Evolutionary conservation across 495 filamentous ascomycete genomes (phyloP).

Genomic region (Penicillium longicatenatum): DNA sequence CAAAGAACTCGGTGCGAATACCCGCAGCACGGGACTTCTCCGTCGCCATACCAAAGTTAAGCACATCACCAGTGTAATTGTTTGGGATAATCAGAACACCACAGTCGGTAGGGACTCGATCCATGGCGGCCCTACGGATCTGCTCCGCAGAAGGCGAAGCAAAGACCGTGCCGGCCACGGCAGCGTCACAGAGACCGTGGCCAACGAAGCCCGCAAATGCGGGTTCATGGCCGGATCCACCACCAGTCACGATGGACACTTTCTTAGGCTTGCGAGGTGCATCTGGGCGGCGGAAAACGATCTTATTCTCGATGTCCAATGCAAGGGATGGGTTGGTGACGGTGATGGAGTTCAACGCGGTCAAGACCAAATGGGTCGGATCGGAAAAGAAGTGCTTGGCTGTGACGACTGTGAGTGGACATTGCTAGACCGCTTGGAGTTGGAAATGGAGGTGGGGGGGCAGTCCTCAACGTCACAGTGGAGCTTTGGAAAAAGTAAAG

Average conservation of each 20-base stretch:
- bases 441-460: not conserved
- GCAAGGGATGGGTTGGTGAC: constrained; percentile 84
- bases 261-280: constrained; percentile 46
- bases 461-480: constrained; percentile 1
- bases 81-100: constrained; percentile 73
- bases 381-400: constrained; percentile 94
- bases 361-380: constrained; percentile 75
- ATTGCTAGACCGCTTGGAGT: constrained; percentile 1
- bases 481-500: not conserved
- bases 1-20: constrained; percentile 83
- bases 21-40: constrained; percentile 89
- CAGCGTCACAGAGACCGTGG: constrained; percentile 76
- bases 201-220: constrained; percentile 76
- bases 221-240: constrained; percentile 92
- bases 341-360: constrained; percentile 75
- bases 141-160: constrained; percentile 87
- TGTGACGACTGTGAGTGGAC: constrained; percentile 16
- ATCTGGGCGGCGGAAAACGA: constrained; percentile 75
- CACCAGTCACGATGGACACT: constrained; percentile 85
- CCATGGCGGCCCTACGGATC: constrained; percentile 73
- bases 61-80: constrained; percentile 76
- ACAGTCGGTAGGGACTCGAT: constrained; percentile 65
- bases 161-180: constrained; percentile 92
- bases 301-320: constrained; percentile 80
- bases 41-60: constrained; percentile 93